Evolutionary conservation across 2,329 filamentous ascomycete species (phyloP), one percentile per base, ranked within the genome.

Genomic region (Fusarium abutilonis): DNA sequence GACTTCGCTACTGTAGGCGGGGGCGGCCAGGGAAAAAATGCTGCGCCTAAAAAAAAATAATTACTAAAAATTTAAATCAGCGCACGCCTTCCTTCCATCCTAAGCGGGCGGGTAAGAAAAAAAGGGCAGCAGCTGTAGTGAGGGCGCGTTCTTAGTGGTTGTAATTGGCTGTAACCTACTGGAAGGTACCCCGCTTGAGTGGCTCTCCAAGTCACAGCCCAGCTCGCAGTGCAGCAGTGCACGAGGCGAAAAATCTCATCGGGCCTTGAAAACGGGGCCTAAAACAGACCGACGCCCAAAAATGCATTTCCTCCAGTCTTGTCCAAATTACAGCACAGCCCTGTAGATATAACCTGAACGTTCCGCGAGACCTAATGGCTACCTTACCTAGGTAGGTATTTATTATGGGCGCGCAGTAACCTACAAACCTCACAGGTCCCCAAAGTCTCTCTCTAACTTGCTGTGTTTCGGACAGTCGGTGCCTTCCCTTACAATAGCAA

Each of bases 111-210:
- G 42, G 28, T 13, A 23, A 48, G 47, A 52, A 45, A 44, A 31
- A 66, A 68, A 66, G 65, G 46, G 63, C 57, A 67, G 59, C 67
- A 59, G 66, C 59, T 69, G 53, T 61, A 63, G 63, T 57, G 66
- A 59, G 45, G 52, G 58, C 62, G 55, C 54, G 64, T 57, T 56
- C 55, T 52, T 60, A 63, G 63, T 66, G 63, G 62, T 46, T 49
- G 32, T 36, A 40, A 51, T 34, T 61, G 45, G 55, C 50, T 43
- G 50, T 45, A 39, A 39, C 44, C 56, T 23, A 28, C 41, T 35
- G 47, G 35, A 51, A 51, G 29, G 38, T 38, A 49, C 54, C 50
- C 49, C 50, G 35, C 35, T 49, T 38, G 35, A 53, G 58, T 57
- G 44, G 23, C 23, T 8, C 23, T 26, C 23, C 23, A 26, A 26